Base-by-base conservation (phyloP, 2,329 filamentous ascomycete genomes). In the Colletotrichum caudatum region DNA sequence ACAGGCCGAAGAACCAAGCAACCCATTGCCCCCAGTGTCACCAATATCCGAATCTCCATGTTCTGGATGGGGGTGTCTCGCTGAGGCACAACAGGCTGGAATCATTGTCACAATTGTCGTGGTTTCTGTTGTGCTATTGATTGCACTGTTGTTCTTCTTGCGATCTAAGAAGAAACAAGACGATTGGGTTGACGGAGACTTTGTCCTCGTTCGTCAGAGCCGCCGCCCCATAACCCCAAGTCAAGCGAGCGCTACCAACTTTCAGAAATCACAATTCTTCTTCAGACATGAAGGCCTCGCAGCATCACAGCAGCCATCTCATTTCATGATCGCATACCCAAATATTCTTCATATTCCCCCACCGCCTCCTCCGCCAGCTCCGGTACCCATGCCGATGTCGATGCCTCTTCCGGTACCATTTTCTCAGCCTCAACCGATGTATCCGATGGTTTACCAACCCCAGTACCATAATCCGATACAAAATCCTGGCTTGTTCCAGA, bases 11-110 rank as follows among this genome's bases (percentile, higher is more conserved):
- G 60, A 72, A 18, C 61, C 64, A 33, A 69, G 26, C 29, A 41
- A 39, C 33, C 37, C 39, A 26, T 29, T 70, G 39, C 56, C 64
- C 54, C 48, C 69, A 58, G 14, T 54, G 23, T 33, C 29, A 5
- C n/a, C 70, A 48, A 20, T 5, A 14, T 41, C 53, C 11, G 48
- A 66, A 9, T 29, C 69, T 12, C 83, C 80, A 71, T 70, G 67
- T 54, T 62, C 74, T 3, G 78, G 81, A 14, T 85, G 82, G 82
- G 69, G 76, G 53, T 85, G 84, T 69, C 76, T 85, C n/a, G 82
- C 75, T 37, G 57, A 74, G 12, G 74, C 78, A 0, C 77, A 83
- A 54, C 77, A 83, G 44, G 80, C 79, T 29, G 84, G 84, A 2
- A 78, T 84, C 39, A 79, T 85, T 20, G 79, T 82, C 69, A 81